Percentiles rank a stretch among this genome's conserved stretches.
Evolutionary conservation across 371 early-diverging fungal genomes (phyloP).

Genomic region (Mortierella sp.): DNA sequence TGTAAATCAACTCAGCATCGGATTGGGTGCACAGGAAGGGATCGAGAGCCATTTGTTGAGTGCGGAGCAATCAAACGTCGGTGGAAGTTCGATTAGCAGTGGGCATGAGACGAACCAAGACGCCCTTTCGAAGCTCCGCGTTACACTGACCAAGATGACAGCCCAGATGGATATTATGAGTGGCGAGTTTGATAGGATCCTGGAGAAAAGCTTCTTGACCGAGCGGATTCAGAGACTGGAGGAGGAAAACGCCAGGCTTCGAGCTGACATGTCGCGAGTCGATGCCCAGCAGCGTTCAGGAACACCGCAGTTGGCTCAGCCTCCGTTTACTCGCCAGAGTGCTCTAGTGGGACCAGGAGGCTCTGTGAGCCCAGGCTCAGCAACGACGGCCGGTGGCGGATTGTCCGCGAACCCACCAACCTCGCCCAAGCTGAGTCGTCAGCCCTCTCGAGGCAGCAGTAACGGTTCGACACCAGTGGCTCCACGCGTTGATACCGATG

Average conservation of each 20-base stretch:
- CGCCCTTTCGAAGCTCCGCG: conserved; percentile 58
- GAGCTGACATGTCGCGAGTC: conserved; percentile 43
- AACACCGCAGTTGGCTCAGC: conserved; percentile 43
- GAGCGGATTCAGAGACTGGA: conserved; percentile 45
- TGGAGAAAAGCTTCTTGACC: conserved; percentile 59
- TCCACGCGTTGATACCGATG: conserved; percentile 25
- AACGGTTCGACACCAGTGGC: conserved; percentile 7
- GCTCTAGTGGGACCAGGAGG: conserved; percentile 20
- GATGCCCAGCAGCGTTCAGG: conserved; percentile 50
- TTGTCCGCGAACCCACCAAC: conserved; percentile 16
- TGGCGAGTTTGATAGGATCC: conserved; percentile 66
- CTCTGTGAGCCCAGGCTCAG: conserved; percentile 19
- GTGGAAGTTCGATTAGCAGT: conserved; percentile 25
- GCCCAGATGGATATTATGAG: conserved; percentile 70
- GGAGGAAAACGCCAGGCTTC: conserved; percentile 46
- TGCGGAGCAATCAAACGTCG: conserved; percentile 19
- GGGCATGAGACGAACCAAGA: conserved; percentile 39
- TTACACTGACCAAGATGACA: conserved; percentile 63
- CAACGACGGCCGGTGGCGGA: conserved; percentile 8
- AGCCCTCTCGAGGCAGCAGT: conserved; percentile 32
- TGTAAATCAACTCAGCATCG: conserved; percentile 51
- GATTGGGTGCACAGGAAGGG: conserved; percentile 29
- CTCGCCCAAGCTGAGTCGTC: conserved; percentile 39
- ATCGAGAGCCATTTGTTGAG: conserved; percentile 14
- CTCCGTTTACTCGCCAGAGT: conserved; percentile 21